Evolutionary conservation across 345 rosid genomes (phyloP).

Genomic region (Passiflora organensis): DNA sequence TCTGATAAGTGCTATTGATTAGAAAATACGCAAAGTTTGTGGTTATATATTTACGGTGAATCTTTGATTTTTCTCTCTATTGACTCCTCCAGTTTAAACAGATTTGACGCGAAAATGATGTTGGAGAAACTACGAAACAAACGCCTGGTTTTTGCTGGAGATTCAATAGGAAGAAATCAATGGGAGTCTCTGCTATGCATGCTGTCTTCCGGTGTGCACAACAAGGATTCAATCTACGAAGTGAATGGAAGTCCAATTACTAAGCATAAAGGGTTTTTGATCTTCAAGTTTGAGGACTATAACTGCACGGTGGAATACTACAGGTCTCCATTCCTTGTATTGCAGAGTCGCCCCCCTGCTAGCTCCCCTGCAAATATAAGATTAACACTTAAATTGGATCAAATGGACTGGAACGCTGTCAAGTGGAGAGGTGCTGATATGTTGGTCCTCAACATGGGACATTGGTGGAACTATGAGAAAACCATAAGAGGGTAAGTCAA

Average conservation of each 20-base stretch:
- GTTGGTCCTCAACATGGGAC: constrained; percentile 80
- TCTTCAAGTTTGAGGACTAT: constrained; percentile 69
- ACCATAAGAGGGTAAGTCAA: constrained; percentile 70
- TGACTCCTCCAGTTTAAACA: constrained; percentile 17
- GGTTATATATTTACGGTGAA: too few species aligned
- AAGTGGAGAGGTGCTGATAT: constrained; percentile 81
- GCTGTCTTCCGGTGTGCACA: constrained; percentile 59
- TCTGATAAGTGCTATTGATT: too few species aligned
- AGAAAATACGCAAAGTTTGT: too few species aligned
- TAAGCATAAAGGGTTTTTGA: constrained; percentile 81
- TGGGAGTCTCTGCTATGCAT: constrained; percentile 93
- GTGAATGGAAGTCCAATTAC: constrained; percentile 84
- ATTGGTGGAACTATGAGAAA: constrained; percentile 97
- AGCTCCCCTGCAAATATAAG: constrained; percentile 45
- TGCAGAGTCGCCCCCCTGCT: constrained; percentile 73
- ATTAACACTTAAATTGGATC: constrained; percentile 73
- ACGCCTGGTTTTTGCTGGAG: constrained; percentile 82
- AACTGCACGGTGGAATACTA: constrained; percentile 90
- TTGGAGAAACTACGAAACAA: constrained; percentile 75
- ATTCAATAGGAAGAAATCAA: constrained; percentile 93
- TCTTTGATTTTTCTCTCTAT: too few species aligned
- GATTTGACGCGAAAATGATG: constrained; percentile 77
- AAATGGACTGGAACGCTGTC: constrained; percentile 69
- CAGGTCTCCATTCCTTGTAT: constrained; percentile 78
- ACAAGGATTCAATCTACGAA: constrained; percentile 65